Evolutionary conservation across 192 early-diverging fungal species (phyloP), one percentile per base, ranked within the genome.

Genomic region (Dissophora ornata): DNA sequence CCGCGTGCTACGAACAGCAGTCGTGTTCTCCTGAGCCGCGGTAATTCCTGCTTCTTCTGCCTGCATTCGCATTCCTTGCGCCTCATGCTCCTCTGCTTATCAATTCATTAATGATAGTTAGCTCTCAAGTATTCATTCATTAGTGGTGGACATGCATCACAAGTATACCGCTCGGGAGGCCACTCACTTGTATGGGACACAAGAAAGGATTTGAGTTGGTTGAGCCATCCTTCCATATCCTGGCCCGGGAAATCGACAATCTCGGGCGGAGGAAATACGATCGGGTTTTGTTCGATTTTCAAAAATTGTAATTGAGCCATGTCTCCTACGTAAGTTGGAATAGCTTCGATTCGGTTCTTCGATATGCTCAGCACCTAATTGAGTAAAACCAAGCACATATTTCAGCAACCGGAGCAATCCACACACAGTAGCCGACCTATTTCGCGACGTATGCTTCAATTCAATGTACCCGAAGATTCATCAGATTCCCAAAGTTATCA

Each of bases 291-390:
- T 45, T 82, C 80, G 32, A 82, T 64, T 57, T 79, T 82, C 53
- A 82, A 57, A 63, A 71, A 82, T 48, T 82, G 74, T 7, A 82
- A 52, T 36, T 79, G 64, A 18, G 21, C 52, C 80, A 82, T 82
- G 18, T 79, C 69, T 38, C 64, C 69, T 13, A 82, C 58, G 53
- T 82, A 82, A 25, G 46, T 56, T 25, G 80, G 80, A 53, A 82
- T 59, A 34, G 45, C 59, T 40, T 60, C 60, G 42, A 82, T 68
- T 33, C 62, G 57, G 55, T 82, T 82, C 57, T 47, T 79, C 4
- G 80, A 78, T 22, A 82, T 73, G 55, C 77, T 77, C 64, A 81
- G 42, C 32, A 62, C 67, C 80, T 81, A 63, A 44, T 38, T 38
- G 36, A 5, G 36, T 38, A 38, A 38, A 38, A n/a, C n/a, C n/a